Conservation (phyloP, 2,329 filamentous ascomycete genomes). For the Botrytis squamosa region DNA sequence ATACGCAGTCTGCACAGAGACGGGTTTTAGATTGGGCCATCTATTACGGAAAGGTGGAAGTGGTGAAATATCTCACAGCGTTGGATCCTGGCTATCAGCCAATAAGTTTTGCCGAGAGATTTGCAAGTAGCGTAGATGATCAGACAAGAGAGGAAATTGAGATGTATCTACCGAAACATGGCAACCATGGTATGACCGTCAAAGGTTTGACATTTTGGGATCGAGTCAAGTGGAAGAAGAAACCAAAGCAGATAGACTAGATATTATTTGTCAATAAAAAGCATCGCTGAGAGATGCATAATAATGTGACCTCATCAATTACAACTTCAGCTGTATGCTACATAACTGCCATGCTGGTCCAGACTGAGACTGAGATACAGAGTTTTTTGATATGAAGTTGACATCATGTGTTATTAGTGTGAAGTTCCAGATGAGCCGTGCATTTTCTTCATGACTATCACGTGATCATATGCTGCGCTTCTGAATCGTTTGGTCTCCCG, state of each 20-base stretch:
- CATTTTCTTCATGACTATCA: not conserved
- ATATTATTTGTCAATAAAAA: no score
- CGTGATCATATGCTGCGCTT: not conserved
- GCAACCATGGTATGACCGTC: not conserved
- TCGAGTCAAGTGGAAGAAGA: constrained; percentile 2
- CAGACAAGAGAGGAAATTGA: constrained; percentile 14
- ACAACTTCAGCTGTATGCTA: no score
- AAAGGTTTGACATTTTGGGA: constrained; percentile 19
- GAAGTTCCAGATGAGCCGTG: not conserved
- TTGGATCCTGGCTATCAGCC: constrained; percentile 11
- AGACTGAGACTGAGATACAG: not conserved
- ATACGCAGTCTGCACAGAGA: constrained; percentile 8
- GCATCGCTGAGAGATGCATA: no score
- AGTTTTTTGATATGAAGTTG: not conserved
- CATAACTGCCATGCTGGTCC: not conserved
- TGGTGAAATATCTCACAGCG: constrained; percentile 13
- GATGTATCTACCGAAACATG: constrained; percentile 4
- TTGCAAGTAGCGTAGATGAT: not conserved
- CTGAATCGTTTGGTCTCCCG: not conserved
- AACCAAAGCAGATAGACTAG: not conserved
- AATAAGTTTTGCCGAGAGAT: not conserved
- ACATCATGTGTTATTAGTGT: not conserved
- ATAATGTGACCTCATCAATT: not conserved
- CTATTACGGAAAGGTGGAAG: constrained; percentile 17
- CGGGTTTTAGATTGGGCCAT: constrained; percentile 17